Base-by-base conservation (phyloP, 1,284 basidiomycete species). In the Fomes fomentarius region DNA sequence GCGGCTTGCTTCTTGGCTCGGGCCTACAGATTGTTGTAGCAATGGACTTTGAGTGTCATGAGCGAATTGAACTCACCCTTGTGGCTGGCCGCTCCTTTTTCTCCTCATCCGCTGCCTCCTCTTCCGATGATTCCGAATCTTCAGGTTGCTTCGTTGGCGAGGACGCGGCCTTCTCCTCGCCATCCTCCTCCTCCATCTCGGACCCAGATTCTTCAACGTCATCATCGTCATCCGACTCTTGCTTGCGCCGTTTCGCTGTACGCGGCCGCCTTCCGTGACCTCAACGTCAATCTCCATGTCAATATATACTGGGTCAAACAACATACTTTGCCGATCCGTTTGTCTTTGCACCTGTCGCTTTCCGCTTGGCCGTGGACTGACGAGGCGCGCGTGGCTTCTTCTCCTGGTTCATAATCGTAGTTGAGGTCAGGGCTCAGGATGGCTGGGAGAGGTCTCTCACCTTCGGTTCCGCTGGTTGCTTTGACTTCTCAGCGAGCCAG, bases 401-500 rank as follows among this genome's bases (percentile, higher is more conserved):
- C 56, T 65, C 57, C 50, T 51, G 21, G n/a, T 52, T n/a, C 28
- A 17, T 25, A 8, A n/a, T 4, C 38, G 17, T 7, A 9, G 21
- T 24, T 37, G 14, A 46, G 33, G 3, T 24, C 11, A n/a, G 3
- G 5, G 21, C 12, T 7, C 12, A 14, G 10, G 7, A 11, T 34
- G 21, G 7, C 6, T 21, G 10, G 5, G 25, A 17, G 24, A 22
- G 10, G 12, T 19, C 3, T 50, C 55, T 19, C 15, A 63, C 62
- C 62, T 63, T 69, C n/a, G 58, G 47, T 35, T 70, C 66, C 10
- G 62, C 45, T 31, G 47, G 57, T 10, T 56, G 56, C 33, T 58
- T 68, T 9, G 61, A 53, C 35, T 66, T 70, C 47, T 83, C 79
- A 47, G 69, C 74, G 4, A 93, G 67, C 81, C 83, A 85, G 22